Base-by-base conservation (phyloP, 164 flowering plant genomes). In the Amborella trichopoda region DNA sequence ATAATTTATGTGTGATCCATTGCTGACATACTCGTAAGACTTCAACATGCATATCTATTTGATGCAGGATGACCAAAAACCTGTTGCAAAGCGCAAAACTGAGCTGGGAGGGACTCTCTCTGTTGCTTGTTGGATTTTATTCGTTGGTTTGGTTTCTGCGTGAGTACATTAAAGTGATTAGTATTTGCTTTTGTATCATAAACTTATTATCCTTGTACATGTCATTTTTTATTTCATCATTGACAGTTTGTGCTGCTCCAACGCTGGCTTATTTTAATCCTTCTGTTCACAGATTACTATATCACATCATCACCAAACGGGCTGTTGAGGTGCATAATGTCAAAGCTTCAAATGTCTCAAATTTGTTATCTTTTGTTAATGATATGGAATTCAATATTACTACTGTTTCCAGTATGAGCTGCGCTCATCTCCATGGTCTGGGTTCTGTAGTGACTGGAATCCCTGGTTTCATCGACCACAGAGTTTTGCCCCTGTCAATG, bases 51-150 rank as follows among this genome's bases (percentile, higher is more conserved):
- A n/a, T n/a, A n/a, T 23, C n/a, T 59, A 9, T 39, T 26, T 50
- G 14, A 23, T 68, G 45, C 59, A 88, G 94, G 95, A 84, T 48
- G 96, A 93, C 51, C 88, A 73, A 46, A 75, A 76, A 53, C 69
- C 71, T 21, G 94, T 88, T 20, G 63, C 3, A 51, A 93, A 93
- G 69, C 70, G 95, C 40, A 88, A 93, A 64, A 93, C 99, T 11
- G 96, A 93, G 71, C 88, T 93, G 45, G 99, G 99, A 26, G 99
- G 96, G 49, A 59, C 84, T 25, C 76, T 93, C 52, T 88, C 95
- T 28, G 68, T 93, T 22, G 95, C 94, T 30, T 80, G 89, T 58
- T 80, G 75, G 81, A 83, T 93, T 43, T 73, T 84, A 50, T 93
- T 88, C 62, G 68, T 78, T 59, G 96, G 96, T 38, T 60, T 93